A percentile compares a stretch with the other conserved stretches of the same genome.
phyloP scores from a whole-genome alignment of 805 yeast species.

The Yamadazyma olivae region DNA sequence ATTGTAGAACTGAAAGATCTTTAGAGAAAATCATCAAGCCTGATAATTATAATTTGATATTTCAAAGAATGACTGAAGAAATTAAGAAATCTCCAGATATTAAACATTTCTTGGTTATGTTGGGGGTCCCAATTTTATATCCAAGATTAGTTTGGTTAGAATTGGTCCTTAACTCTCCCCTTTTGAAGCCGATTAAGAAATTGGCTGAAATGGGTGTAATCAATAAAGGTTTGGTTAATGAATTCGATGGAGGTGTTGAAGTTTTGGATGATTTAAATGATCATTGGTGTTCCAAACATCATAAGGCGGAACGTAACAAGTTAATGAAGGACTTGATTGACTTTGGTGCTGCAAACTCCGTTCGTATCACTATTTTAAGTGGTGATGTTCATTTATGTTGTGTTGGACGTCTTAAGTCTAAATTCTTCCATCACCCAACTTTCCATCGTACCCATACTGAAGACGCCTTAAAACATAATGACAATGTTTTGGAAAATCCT shows the following conservation, averaged over 20 bases:
- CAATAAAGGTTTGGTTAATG: slow-evolving; percentile 76
- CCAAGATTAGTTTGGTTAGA: slow-evolving; percentile 94
- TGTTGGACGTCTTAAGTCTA: slow-evolving; percentile 70
- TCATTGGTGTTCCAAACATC: slow-evolving; percentile 93
- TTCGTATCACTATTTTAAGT: slow-evolving; percentile 77
- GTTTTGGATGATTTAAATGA: slow-evolving; percentile 90
- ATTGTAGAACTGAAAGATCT: slow-evolving; percentile 89
- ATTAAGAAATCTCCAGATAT: slow-evolving; percentile 48
- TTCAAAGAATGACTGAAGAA: slow-evolving; percentile 58
- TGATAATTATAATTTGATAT: slow-evolving; percentile 58
- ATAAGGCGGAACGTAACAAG: slow-evolving; percentile 79
- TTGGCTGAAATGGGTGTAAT: slow-evolving; percentile 59
- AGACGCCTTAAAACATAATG: slow-evolving; percentile 33
- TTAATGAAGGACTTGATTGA: slow-evolving; percentile 59
- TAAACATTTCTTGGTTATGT: slow-evolving; percentile 75
- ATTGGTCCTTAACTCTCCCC: slow-evolving; percentile 57
- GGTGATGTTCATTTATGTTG: slow-evolving; percentile 95
- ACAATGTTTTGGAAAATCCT: slow-evolving; percentile 45
- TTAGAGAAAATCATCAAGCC: slow-evolving; percentile 52
- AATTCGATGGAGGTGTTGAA: slow-evolving; percentile 89
- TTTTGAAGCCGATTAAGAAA: slow-evolving; percentile 59
- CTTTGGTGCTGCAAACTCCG: slow-evolving; percentile 61
- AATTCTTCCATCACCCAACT: slow-evolving; percentile 34
- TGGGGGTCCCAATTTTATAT: slow-evolving; percentile 94
- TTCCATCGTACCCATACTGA: slow-evolving; percentile 18